Conservation (phyloP, 345 rosid genomes). For the Ricinus communis region DNA sequence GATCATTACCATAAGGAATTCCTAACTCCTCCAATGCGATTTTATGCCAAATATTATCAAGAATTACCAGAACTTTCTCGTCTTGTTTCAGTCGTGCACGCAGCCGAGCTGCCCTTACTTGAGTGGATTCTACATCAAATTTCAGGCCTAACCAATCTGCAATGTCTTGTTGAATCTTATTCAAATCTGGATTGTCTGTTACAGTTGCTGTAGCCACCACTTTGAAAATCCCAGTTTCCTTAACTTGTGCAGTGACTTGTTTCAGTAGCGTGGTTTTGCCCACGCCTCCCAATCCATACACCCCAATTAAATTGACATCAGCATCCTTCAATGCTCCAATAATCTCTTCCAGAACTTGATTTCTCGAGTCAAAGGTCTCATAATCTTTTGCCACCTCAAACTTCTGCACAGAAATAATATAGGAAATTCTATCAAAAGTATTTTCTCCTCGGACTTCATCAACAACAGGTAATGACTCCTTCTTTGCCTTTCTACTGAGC, state of each 20-base stretch:
- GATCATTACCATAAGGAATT: no score
- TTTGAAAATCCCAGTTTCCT: background rate
- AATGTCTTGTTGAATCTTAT: no score
- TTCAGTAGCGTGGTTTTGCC: conserved; percentile 19
- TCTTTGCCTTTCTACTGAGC: background rate
- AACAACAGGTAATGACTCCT: background rate
- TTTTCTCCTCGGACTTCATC: background rate
- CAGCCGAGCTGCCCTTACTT: no score
- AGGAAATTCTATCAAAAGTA: background rate
- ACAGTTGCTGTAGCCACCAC: background rate
- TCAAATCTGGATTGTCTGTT: no score
- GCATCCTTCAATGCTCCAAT: background rate
- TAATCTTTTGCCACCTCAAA: background rate
- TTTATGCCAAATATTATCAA: no score
- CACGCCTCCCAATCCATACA: conserved; percentile 13
- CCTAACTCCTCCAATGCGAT: no score
- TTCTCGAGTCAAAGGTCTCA: conserved; percentile 18
- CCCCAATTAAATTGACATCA: conserved; percentile 8
- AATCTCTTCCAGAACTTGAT: background rate
- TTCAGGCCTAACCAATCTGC: no score
- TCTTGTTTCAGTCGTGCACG: no score
- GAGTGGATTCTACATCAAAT: no score
- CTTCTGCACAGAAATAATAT: background rate
- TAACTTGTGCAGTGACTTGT: conserved; percentile 6
- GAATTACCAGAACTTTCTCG: no score